These are phyloP conservation scores for Mollisia scopiformis DNA, from an alignment of 2,329 filamentous ascomycete genomes.

Conservation along the genomic window DNA sequence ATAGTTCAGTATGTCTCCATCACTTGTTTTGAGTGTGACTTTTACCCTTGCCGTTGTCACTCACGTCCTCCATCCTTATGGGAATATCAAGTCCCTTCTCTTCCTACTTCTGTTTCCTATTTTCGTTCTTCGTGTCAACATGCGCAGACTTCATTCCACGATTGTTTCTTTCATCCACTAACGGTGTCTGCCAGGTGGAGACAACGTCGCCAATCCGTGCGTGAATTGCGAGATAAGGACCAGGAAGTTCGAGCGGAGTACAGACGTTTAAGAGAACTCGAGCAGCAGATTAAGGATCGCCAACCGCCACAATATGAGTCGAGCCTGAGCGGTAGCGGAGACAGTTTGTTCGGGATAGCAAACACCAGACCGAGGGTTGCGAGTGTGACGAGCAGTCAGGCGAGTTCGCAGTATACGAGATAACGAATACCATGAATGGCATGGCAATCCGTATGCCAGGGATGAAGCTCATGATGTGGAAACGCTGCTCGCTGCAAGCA, in stretches of 20 bases:
- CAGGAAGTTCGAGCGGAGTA: slow-evolving; percentile 56
- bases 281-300: slow-evolving; percentile 34
- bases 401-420: background rate
- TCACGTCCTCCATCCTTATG: background rate
- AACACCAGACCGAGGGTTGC: too few relatives aligned
- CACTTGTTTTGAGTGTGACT: background rate
- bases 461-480: background rate
- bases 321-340: background rate
- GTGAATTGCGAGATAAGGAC: slow-evolving; percentile 47
- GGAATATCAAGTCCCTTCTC: background rate
- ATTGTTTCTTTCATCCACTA: too few relatives aligned
- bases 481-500: too few relatives aligned
- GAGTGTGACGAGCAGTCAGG: background rate
- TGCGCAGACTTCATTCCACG: too few relatives aligned
- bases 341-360: background rate
- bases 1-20: background rate
- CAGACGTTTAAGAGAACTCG: slow-evolving; percentile 50
- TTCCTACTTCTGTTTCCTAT: background rate
- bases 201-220: slow-evolving; percentile 25
- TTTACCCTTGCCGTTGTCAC: background rate
- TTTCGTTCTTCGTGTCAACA: background rate
- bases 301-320: slow-evolving; percentile 12
- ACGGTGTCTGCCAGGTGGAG: slow-evolving; percentile 8
- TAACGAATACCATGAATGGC: background rate
- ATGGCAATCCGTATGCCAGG: background rate